Base-by-base conservation (phyloP, 2,329 filamentous ascomycete genomes). In the Blastomyces gilchristii region DNA sequence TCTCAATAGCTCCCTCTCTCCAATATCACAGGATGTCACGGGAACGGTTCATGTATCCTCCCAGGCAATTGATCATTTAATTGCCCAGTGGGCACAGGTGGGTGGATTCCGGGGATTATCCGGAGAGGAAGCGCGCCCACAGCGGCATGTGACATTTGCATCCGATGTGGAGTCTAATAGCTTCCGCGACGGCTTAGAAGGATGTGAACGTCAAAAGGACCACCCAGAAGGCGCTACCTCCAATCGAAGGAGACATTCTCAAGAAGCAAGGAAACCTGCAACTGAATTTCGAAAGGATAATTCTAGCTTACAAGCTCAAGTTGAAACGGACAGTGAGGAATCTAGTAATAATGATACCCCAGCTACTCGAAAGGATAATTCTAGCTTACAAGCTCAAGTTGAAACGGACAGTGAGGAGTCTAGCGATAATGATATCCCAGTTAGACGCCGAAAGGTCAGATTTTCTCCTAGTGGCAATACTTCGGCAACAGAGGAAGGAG, bases 11-110 rank as follows among this genome's bases (percentile, higher is more conserved):
- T 71, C 67, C 3, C 65, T 76, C n/a, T 68, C 69, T 45, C 66
- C 70, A 22, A 71, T 77, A 39, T 71, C 73, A 62, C 65, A 69
- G 53, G 75, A 73, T 11, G 71, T 74, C 4, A 74, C 70, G 58
- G 74, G 75, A 39, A 77, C 77, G 75, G 69, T 76, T 12, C 70
- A 71, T 49, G 68, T 75, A 4, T 76, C 75, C 0, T 71, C 74
- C 41, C 68, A 66, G 3, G 72, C 71, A 16, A 71, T 76, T 63
- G 69, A 75, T 53, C 69, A 67, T 22, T 65, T 77, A 11, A 65
- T 77, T 22, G 65, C 67, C 37, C 65, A 56, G 50, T 75, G 68
- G 72, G 73, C 67, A 9, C 64, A 65, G 58, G 67, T 64, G 65
- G 65, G 64, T 25, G 41, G 59, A 53, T 57, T 25, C 49, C 54